Conservation (phyloP, 495 filamentous ascomycete species). For the Lophiostoma macrostomum region DNA sequence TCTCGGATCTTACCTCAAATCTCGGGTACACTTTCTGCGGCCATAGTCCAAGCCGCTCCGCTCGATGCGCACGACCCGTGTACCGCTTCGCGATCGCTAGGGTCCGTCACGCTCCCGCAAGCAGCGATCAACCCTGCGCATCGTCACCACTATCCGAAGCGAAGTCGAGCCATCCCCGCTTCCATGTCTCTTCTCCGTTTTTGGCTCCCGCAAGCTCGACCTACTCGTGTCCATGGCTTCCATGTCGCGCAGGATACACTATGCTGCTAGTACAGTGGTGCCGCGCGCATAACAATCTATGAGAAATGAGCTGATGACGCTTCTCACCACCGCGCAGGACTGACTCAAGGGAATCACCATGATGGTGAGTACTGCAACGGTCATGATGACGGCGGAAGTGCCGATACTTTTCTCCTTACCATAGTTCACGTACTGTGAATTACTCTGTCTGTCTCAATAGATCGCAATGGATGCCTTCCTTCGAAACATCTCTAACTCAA, state of each 20-base stretch:
- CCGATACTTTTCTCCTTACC: too few relatives aligned
- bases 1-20: too few relatives aligned
- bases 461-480: too few relatives aligned
- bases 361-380: too few relatives aligned
- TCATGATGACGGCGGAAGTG: too few relatives aligned
- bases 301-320: background rate
- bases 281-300: background rate
- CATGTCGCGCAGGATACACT: background rate
- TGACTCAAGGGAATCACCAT: too few relatives aligned
- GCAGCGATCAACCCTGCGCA: conserved; percentile 14
- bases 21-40: too few relatives aligned
- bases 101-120: background rate
- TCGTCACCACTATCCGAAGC: conserved; percentile 5
- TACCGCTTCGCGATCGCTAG: background rate
- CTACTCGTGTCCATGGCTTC: background rate
- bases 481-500: too few relatives aligned
- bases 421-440: too few relatives aligned
- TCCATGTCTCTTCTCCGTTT: background rate
- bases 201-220: conserved; percentile 8
- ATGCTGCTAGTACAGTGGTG: background rate
- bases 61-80: background rate
- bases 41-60: too few relatives aligned
- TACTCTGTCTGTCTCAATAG: too few relatives aligned
- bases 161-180: conserved; percentile 20
- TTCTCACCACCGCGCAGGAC: background rate